Evolutionary conservation across 2,329 filamentous ascomycete genomes (phyloP), one percentile per base, ranked within the genome.

Genomic region (Fusarium hostae): DNA sequence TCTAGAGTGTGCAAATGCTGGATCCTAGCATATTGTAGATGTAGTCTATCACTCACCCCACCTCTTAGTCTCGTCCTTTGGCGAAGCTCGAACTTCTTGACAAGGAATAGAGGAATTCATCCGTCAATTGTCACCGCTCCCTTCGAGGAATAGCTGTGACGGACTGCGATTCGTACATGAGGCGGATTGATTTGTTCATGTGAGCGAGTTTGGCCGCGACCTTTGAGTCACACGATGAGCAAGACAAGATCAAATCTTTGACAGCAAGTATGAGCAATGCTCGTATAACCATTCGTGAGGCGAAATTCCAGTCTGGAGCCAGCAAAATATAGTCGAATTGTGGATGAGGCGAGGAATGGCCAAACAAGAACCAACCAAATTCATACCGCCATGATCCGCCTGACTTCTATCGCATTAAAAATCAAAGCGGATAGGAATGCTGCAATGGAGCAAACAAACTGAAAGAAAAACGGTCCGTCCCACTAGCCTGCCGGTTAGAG

Each of bases 381-480:
- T 26, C 51, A 59, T 61, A 59, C 58, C 62, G 68, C 67, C 52
- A 51, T 65, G 66, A 71, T 66, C 66, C 70, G 72, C 66, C 63
- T 55, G 39, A 73, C 66, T 55, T 59, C 57, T 62, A 48, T 52
- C 40, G 37, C 34, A 63, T 67, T 41, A 47, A 45, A 39, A 65
- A 59, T 62, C 59, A 59, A 64, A 52, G 63, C 52, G 50, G 56
- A 55, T 52, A 56, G 41, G 24, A 40, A 68, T 43, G 50, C 37
- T 68, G 57, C 47, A 51, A 24, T 68, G 59, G 45, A 59, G 64
- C 54, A 64, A 56, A 58, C 56, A 61, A 62, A 59, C 28, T 32
- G 45, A 63, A 65, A 57, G 55, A 68, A 60, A 72, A 61, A 74
- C 76, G 75, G 77, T 70, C 77, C 76, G 76, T 78, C 60, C 77